Conservation (phyloP, 2,329 filamentous ascomycete genomes). For the Botryosphaeria dothidea region DNA sequence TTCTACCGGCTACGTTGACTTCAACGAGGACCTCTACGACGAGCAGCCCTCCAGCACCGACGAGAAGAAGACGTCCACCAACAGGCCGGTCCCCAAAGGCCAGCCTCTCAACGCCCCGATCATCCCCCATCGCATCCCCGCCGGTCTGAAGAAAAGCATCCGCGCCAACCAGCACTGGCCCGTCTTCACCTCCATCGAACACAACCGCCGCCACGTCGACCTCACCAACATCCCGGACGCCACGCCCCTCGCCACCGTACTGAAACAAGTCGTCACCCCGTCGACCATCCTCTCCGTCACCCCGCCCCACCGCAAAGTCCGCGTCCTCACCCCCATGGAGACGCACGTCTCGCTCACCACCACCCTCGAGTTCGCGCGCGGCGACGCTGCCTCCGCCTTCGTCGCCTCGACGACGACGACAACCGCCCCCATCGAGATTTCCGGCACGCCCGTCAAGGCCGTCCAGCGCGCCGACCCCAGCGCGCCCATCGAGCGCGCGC, state of each 20-base stretch:
- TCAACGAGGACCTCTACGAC: conserved; percentile 1
- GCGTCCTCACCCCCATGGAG: background rate
- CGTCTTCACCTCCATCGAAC: background rate
- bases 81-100: background rate
- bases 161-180: conserved; percentile 1
- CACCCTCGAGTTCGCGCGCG: conserved; percentile 1
- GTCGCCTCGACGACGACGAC: background rate
- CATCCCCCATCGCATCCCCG: background rate
- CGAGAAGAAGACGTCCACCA: background rate
- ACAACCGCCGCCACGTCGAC: conserved; percentile 2
- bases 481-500: background rate
- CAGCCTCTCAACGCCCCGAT: background rate
- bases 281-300: background rate
- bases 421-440: background rate
- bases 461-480: background rate
- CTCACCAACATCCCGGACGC: background rate
- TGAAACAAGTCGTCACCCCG: background rate
- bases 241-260: background rate
- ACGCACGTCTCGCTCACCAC: background rate
- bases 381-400: background rate
- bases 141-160: background rate
- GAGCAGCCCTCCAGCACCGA: background rate
- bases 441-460: background rate
- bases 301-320: background rate
- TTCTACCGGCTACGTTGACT: background rate